Base-by-base conservation (phyloP, 2,329 filamentous ascomycete species). In the Nemania serpens region DNA sequence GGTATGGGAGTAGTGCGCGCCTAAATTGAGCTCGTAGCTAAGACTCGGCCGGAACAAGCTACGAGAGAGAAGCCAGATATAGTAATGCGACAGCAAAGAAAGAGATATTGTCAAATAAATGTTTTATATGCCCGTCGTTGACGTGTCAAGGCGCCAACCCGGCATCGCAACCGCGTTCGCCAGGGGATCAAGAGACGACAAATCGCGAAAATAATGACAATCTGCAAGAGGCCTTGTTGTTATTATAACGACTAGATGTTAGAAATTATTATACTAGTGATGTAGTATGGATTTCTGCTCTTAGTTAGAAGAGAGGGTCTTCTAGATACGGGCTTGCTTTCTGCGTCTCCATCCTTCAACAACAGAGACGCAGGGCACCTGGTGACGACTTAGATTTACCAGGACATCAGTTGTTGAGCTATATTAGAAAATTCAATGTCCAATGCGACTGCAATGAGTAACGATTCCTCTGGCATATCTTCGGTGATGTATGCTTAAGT, bases 381-480 rank as follows among this genome's bases (percentile, higher is more conserved):
- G 7, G 12, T 2, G n/a, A 17, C 25, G 18, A 51, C 49, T 22
- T 22, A 47, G 45, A 36, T 58, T 62, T 55, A 33, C 41, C 15
- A 33, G 17, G 11, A 29, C 12, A 17, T 6, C 5, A 1, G 2
- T 33, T 13, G 12, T 13, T 2, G 5, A 22, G 11, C 25, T 5
- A 22, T 39, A 20, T 4, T 34, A 12, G 0, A 6, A 17, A 37
- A 48, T 2, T 2, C 2, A 6, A 4, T 1, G 1, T 7, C 2
- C 5, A 5, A 12, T 39, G n/a, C 20, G 33, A 18, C 4, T 42
- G 13, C n/a, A 55, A 22, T 22, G 5, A 47, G 5, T 33, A 9
- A 3, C 25, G 18, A 37, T 51, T 20, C 37, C n/a, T 46, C 34
- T 41, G 10, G 11, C 13, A 13, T n/a, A n/a, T 41, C 1, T 25